Evolutionary conservation across 176 grass and related monocot species (phyloP).

Genomic region (Saccharum officinarum): DNA sequence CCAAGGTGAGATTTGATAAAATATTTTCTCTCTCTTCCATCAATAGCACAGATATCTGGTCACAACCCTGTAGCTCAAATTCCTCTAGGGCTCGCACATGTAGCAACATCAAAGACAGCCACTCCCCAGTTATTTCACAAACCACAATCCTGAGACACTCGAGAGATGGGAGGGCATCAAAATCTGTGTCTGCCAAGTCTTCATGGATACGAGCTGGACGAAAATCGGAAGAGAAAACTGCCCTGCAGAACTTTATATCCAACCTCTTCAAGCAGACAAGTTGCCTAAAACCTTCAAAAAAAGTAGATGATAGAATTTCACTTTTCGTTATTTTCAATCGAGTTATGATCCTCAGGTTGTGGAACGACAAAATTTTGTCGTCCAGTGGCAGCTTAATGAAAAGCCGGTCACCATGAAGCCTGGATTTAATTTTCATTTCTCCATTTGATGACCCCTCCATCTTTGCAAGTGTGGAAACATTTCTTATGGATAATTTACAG

Average conservation of each 20-base stretch:
- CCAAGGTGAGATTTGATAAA: no score
- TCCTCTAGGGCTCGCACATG: no score
- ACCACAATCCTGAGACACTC: no score
- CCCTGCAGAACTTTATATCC: accelerated
- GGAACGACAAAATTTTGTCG: background rate
- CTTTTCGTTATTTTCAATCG: background rate
- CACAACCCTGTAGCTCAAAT: no score
- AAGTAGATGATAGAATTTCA: no score
- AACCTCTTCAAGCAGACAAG: constrained; percentile 26
- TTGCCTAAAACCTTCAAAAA: background rate
- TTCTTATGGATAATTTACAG: background rate
- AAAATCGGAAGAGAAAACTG: background rate
- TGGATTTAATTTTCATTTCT: background rate
- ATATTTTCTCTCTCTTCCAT: no score
- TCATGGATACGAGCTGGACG: background rate
- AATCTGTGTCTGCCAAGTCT: background rate
- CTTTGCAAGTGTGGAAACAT: background rate
- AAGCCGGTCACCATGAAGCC: no score
- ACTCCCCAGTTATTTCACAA: no score
- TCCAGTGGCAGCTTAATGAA: background rate
- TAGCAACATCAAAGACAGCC: no score
- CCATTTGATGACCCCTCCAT: background rate
- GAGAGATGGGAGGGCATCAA: no score
- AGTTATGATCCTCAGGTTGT: constrained; percentile 1
- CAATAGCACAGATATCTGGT: no score